phyloP scores from a whole-genome alignment of 2,329 filamentous ascomycete genomes.

The Ceratocystis albifundus region DNA sequence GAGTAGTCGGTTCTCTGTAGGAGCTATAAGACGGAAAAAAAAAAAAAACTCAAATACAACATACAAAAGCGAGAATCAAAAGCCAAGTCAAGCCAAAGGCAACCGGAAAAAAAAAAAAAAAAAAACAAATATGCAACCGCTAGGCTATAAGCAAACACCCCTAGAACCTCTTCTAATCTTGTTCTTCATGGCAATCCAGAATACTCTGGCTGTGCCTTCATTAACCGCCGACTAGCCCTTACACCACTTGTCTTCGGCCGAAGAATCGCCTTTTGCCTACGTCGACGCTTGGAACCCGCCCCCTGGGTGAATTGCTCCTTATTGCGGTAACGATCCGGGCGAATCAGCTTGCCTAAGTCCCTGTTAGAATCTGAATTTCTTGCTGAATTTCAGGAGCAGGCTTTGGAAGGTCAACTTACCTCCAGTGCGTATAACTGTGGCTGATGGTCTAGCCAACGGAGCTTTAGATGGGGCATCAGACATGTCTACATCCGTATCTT shows the following conservation, averaged over 20 bases:
- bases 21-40: too few species aligned
- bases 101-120: background rate
- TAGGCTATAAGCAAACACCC: background rate
- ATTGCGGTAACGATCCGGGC: background rate
- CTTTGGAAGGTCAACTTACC: background rate
- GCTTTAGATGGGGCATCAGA: background rate
- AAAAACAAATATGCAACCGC: background rate
- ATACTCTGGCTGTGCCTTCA: slow-evolving; percentile 7
- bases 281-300: background rate
- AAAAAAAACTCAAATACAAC: background rate
- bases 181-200: background rate
- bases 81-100: background rate
- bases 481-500: background rate
- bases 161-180: background rate
- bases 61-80: background rate
- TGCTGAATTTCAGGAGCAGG: background rate
- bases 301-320: background rate
- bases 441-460: background rate
- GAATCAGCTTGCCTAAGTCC: background rate
- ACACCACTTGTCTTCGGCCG: background rate
- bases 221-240: background rate
- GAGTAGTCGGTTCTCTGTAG: too few species aligned
- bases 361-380: background rate
- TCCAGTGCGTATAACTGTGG: background rate
- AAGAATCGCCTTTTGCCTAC: background rate